Conservation (phyloP, 2,329 filamentous ascomycete genomes). For the Botrytis tulipae region DNA sequence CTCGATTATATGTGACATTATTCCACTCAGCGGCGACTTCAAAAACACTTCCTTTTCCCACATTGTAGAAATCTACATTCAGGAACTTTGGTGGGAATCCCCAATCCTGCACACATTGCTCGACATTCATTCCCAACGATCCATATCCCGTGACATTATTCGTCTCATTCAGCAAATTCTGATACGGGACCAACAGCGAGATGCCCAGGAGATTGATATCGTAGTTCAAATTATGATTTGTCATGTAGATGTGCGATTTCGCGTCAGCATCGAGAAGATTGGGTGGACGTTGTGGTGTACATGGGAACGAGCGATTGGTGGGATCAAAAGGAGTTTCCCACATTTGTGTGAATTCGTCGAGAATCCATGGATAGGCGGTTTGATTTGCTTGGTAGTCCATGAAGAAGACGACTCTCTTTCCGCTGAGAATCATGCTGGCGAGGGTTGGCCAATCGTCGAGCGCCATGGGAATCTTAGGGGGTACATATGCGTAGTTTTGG, state of each 20-base stretch:
- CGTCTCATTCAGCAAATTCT: constrained; percentile 66
- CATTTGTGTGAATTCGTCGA: constrained; percentile 84
- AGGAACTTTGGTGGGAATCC: constrained; percentile 71
- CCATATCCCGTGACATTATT: constrained; percentile 66
- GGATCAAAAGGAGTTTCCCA: constrained; percentile 83
- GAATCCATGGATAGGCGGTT: constrained; percentile 72
- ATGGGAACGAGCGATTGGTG: constrained; percentile 64
- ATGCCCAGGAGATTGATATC: constrained; percentile 66
- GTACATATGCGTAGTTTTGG: constrained; percentile 68
- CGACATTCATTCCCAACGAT: constrained; percentile 61
- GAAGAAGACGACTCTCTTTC: constrained; percentile 74
- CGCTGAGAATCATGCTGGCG: constrained; percentile 67
- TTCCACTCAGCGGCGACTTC: constrained; percentile 69
- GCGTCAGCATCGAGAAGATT: constrained; percentile 54
- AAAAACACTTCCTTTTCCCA: constrained; percentile 68
- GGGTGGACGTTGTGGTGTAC: constrained; percentile 74
- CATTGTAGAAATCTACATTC: constrained; percentile 83
- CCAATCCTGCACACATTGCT: constrained; percentile 64
- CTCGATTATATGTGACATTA: constrained; percentile 64
- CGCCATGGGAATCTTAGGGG: constrained; percentile 67
- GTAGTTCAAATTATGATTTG: constrained; percentile 89
- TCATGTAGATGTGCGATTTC: constrained; percentile 68
- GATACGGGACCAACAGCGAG: constrained; percentile 68
- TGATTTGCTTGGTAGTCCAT: constrained; percentile 82
- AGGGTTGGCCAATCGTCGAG: constrained; percentile 81